These are phyloP conservation scores for Citrus cavaleriei DNA, from an alignment of 345 rosid species.

Conservation along the genomic window DNA sequence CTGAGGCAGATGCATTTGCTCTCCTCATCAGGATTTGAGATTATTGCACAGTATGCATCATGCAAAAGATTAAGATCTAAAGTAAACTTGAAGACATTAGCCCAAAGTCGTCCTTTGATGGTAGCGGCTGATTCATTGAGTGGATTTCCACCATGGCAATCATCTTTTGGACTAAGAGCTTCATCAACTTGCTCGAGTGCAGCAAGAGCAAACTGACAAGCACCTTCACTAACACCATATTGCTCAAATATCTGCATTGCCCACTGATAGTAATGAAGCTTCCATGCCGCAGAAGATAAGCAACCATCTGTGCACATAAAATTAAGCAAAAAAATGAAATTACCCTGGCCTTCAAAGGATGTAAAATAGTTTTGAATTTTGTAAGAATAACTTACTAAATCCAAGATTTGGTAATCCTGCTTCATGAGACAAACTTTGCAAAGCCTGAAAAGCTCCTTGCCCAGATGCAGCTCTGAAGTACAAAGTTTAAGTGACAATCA, in stretches of 20 bases:
- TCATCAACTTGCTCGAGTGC: conserved; percentile 99
- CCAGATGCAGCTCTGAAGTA: conserved; percentile 88
- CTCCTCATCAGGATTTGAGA: conserved; percentile 98
- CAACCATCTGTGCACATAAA: conserved; percentile 39
- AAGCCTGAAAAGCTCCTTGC: conserved; percentile 63
- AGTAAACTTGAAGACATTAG: conserved; percentile 86
- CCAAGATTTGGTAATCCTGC: conserved; percentile 63
- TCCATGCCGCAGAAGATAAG: conserved; percentile 66
- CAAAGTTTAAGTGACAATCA: conserved; percentile 15
- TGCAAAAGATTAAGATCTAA: conserved; percentile 79
- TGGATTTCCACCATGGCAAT: conserved; percentile 28
- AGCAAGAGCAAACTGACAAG: conserved; percentile 94
- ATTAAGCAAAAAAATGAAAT: conserved; percentile 2
- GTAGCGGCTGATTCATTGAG: conserved; percentile 46
- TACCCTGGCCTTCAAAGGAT: not conserved
- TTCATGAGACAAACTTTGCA: conserved; percentile 70
- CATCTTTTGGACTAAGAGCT: conserved; percentile 44
- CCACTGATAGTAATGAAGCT: conserved; percentile 96
- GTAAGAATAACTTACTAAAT: conserved; percentile 43
- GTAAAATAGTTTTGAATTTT: conserved; percentile 2
- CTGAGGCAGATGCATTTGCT: conserved; percentile 91
- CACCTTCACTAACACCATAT: conserved; percentile 80
- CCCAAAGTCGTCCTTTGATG: conserved; percentile 88
- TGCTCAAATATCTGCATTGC: conserved; percentile 96
- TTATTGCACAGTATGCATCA: conserved; percentile 95